A percentile compares a stretch with the other conserved stretches of the same genome.
phyloP scores from a whole-genome alignment of 2,329 filamentous ascomycete species.

The Torrubiella hemipterigena region DNA sequence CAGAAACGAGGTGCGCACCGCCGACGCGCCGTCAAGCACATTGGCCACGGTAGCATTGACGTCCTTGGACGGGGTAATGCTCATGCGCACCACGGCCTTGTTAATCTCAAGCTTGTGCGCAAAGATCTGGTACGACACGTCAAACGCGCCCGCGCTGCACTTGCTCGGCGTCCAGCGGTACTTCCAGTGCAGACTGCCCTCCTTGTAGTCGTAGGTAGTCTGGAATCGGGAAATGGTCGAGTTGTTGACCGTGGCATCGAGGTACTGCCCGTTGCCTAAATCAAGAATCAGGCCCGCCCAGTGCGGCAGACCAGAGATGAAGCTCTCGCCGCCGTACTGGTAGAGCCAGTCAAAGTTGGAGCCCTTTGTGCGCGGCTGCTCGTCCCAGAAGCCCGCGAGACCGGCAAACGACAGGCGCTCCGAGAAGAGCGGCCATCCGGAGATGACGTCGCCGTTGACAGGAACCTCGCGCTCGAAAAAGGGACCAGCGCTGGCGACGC shows the following conservation, averaged over 20 bases:
- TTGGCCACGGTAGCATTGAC: conserved; percentile 49
- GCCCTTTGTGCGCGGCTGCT: conserved; percentile 42
- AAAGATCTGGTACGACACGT: conserved; percentile 54
- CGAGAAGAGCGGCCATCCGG: conserved; percentile 57
- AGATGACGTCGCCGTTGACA: conserved; percentile 24
- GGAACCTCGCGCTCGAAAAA: conserved; percentile 15
- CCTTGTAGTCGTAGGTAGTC: conserved; percentile 49
- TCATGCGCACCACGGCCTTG: conserved; percentile 37
- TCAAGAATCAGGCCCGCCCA: conserved; percentile 34
- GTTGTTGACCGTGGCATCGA: conserved; percentile 49
- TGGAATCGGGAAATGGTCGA: conserved; percentile 47
- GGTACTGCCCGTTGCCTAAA: conserved; percentile 35
- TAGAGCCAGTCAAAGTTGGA: conserved; percentile 57
- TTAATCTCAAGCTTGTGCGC: conserved; percentile 52
- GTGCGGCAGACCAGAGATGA: conserved; percentile 60
- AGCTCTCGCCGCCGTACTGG: conserved; percentile 48
- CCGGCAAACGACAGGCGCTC: conserved; percentile 54
- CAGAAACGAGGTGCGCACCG: conserved; percentile 50
- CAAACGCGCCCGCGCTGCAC: conserved; percentile 30
- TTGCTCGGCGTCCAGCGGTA: conserved; percentile 50
- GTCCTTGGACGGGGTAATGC: conserved; percentile 41
- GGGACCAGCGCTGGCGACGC: conserved; percentile 13
- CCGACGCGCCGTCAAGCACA: conserved; percentile 54
- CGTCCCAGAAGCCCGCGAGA: conserved; percentile 55
- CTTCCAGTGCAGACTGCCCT: conserved; percentile 50